phyloP scores from a whole-genome alignment of 1,139 yeast species.

The Kodamaea ohmeri region DNA sequence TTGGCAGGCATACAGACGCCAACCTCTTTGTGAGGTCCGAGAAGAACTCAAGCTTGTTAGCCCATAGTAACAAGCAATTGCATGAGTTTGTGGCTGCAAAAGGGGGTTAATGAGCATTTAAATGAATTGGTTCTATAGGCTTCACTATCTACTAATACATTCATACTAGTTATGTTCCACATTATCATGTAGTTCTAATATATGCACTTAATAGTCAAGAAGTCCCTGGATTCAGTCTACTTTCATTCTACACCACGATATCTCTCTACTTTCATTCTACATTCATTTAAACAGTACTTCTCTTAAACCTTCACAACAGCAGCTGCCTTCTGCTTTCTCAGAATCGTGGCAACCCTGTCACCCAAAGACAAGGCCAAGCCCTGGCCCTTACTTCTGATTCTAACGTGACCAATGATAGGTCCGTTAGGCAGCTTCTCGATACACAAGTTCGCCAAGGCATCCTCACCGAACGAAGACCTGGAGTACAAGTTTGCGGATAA shows the following conservation, averaged over 20 bases:
- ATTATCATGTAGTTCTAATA: no score
- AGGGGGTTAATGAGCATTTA: neutral
- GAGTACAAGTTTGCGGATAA: conserved; percentile 93
- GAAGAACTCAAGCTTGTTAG: conserved; percentile 17
- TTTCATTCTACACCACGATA: neutral
- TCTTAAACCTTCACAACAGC: conserved; percentile 12
- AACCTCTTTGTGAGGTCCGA: conserved; percentile 25
- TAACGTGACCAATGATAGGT: conserved; percentile 87
- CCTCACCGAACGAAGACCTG: conserved; percentile 93
- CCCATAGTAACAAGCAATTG: conserved; percentile 1
- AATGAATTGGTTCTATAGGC: no score
- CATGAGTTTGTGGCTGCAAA: neutral
- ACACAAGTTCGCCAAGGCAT: conserved; percentile 93
- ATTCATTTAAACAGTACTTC: neutral
- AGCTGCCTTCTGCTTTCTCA: conserved; percentile 49
- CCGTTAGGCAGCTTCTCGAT: conserved; percentile 78
- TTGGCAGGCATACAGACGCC: conserved; percentile 28
- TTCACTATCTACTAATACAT: no score
- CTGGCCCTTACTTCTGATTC: conserved; percentile 97
- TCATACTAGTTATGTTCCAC: no score
- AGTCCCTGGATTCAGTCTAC: no score
- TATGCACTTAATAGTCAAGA: no score
- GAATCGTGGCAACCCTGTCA: conserved; percentile 81
- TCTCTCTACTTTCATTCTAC: no score
- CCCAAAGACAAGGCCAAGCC: conserved; percentile 95